Base-by-base conservation (phyloP, 2,329 filamentous ascomycete genomes). In the Dactylellina parvicollis region DNA sequence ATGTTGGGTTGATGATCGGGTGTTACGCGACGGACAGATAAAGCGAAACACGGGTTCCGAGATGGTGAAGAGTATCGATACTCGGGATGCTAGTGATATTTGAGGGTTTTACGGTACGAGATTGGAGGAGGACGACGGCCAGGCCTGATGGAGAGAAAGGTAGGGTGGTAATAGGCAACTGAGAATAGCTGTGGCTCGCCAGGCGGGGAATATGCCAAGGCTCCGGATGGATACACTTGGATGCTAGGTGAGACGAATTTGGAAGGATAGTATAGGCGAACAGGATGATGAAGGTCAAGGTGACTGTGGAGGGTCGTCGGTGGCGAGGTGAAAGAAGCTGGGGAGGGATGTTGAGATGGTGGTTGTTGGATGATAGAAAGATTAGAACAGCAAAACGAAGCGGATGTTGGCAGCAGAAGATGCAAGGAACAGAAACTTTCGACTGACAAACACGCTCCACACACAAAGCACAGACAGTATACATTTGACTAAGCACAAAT, bases 1-100 rank as follows among this genome's bases (percentile, higher is more conserved):
- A 90, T 90, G 46, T 24, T 38, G 54, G 52, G 56, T 32, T 12
- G 47, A 55, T 44, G 22, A 44, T 66, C 28, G 47, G 55, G 22
- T 30, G 60, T 60, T 44, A 30, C 47, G 12, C n/a, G 18, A 40
- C 47, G 9, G n/a, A 49, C n/a, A 34, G 18, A 34, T 20, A 22
- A 46, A 54, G 38, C 46, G 28, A 30, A 44, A 36, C n/a, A n/a
- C 4, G 36, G 42, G 18, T 8, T 30, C 18, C 18, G n/a, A 44
- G 46, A 42, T 30, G 9, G 14, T 4, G 40, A n/a, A n/a, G 30
- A 1, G 38, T 60, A 73, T 61, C 52, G 46, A 44, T 38, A 47
- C 16, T 4, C 4, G 14, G 49, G 30, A 28, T 12, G 30, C 16
- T 50, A 34, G 18, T 32, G 34, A 9, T n/a, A 20, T 44, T 24